A percentile compares a stretch with the other conserved stretches of the same genome.
Conservation (phyloP, 2,329 filamentous ascomycete species). For the Dactylonectria macrodidyma region DNA sequence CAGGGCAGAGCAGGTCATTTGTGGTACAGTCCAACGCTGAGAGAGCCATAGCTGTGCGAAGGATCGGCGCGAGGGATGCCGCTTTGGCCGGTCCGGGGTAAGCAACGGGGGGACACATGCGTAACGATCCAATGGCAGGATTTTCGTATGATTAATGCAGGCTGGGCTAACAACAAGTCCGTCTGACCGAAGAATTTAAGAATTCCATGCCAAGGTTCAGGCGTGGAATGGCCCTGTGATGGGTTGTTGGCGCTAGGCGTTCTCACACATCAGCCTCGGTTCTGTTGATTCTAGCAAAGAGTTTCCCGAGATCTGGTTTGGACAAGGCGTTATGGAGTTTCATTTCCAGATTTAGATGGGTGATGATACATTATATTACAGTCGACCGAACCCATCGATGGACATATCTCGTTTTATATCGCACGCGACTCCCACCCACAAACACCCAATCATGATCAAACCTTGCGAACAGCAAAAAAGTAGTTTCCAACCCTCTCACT, state of each 20-base stretch:
- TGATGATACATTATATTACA: conserved; percentile 28
- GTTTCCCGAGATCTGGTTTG: neutral
- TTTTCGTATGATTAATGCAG: conserved; percentile 3
- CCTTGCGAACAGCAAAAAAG: conserved; percentile 85
- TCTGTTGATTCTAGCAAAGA: too few relatives aligned
- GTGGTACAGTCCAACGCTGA: neutral
- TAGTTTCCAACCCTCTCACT: conserved; percentile 95
- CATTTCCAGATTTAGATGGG: conserved; percentile 4
- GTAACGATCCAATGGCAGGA: conserved; percentile 1
- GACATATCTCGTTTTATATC: neutral
- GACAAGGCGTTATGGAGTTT: neutral
- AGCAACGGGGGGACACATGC: neutral
- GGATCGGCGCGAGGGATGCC: neutral
- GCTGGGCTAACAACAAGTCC: neutral
- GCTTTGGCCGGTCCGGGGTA: neutral
- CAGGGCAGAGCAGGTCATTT: neutral
- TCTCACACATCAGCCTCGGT: neutral
- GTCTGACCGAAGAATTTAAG: neutral
- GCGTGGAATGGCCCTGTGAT: neutral
- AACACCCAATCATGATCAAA: conserved; percentile 31
- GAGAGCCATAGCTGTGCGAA: neutral
- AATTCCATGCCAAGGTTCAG: neutral
- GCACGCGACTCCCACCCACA: neutral
- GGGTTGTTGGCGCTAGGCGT: neutral
- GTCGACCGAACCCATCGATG: neutral